These are phyloP conservation scores for Quercus tomentella DNA, from an alignment of 331 rosid genomes.

Conservation along the genomic window DNA sequence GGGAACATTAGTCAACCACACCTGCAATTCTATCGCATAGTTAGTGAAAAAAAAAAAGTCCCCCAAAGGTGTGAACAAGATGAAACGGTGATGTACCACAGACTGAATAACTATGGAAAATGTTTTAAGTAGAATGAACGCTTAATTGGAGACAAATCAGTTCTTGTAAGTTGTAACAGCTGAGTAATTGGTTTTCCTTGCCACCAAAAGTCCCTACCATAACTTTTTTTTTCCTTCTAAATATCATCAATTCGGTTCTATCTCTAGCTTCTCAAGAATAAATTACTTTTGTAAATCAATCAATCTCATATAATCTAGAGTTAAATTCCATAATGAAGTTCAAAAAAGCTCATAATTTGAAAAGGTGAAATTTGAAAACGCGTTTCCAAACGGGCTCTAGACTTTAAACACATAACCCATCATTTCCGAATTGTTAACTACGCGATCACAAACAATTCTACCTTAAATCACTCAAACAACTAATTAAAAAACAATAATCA, in stretches of 20 bases:
- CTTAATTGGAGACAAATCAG: background rate
- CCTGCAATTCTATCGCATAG: conserved; percentile 40
- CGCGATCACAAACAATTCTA: background rate
- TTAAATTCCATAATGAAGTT: too few species aligned
- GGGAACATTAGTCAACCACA: conserved; percentile 89
- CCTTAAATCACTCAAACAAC: background rate
- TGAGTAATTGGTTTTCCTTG: background rate
- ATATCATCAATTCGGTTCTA: background rate
- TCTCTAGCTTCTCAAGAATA: background rate
- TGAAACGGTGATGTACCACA: background rate
- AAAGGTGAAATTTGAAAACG: too few species aligned
- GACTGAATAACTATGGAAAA: background rate
- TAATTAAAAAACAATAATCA: background rate
- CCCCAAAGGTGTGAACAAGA: conserved; percentile 1
- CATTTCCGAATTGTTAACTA: background rate
- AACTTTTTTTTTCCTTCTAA: background rate
- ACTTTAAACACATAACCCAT: background rate
- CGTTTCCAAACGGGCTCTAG: too few species aligned
- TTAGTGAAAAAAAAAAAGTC: conserved; percentile 14
- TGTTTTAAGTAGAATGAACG: background rate
- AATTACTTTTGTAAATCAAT: background rate
- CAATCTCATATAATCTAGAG: too few species aligned
- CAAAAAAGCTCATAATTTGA: too few species aligned
- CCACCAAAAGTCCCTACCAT: background rate
- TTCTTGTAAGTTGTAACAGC: background rate